Percentiles rank a stretch among this genome's conserved stretches.
Conservation (phyloP, 2,329 filamentous ascomycete genomes). For the Colletotrichum acutatum region DNA sequence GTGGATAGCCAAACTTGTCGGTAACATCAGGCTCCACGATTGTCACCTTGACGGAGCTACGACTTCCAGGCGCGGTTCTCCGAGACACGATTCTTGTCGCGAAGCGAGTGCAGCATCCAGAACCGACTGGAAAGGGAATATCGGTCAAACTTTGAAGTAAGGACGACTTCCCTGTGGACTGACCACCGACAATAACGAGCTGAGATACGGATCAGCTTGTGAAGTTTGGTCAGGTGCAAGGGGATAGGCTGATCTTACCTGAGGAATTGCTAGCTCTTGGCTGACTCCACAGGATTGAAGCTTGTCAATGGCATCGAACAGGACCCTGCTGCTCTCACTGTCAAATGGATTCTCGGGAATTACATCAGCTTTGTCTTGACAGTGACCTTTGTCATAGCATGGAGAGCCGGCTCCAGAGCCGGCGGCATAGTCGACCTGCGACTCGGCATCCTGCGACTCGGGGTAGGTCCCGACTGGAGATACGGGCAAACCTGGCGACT, state of each 20-base stretch:
- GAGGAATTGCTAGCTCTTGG: slow-evolving; percentile 46
- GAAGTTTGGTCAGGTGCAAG: neutral
- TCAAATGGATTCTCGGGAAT: slow-evolving; percentile 46
- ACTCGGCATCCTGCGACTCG: neutral
- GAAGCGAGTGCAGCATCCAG: slow-evolving; percentile 48
- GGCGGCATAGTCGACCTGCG: neutral
- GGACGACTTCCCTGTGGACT: slow-evolving; percentile 52
- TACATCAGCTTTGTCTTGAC: neutral
- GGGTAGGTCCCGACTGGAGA: neutral
- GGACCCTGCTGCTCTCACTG: slow-evolving; percentile 44
- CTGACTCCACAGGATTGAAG: slow-evolving; percentile 45
- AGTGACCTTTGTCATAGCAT: neutral
- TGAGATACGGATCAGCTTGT: slow-evolving; percentile 25
- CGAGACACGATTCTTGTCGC: slow-evolving; percentile 51
- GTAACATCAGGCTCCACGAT: slow-evolving; percentile 43
- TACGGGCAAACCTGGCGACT: neutral
- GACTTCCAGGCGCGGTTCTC: slow-evolving; percentile 42
- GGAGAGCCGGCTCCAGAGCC: neutral
- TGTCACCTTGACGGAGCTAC: slow-evolving; percentile 44
- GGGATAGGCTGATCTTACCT: slow-evolving; percentile 40
- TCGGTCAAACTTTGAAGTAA: slow-evolving; percentile 49
- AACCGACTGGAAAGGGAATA: slow-evolving; percentile 49
- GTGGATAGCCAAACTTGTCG: slow-evolving; percentile 37
- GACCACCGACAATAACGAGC: slow-evolving; percentile 50
- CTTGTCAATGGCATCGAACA: slow-evolving; percentile 51